Base-by-base conservation (phyloP, 148 eudicot genomes). In the Chenopodium quinoa region DNA sequence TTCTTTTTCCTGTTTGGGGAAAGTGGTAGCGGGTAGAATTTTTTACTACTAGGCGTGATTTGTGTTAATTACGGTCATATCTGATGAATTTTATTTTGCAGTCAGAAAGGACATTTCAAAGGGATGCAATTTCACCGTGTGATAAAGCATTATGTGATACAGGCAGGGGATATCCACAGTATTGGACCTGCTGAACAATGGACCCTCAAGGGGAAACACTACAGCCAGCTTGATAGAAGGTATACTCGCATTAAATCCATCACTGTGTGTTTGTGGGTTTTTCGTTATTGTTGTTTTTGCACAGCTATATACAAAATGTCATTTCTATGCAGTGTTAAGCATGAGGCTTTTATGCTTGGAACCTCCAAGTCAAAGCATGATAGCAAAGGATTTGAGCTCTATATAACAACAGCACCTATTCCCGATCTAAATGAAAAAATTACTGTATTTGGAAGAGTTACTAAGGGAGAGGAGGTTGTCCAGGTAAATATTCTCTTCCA, bases 261-360 rank as follows among this genome's bases (percentile, higher is more conserved):
- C 44, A 40, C 7, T 7, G 48, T 73, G 16, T n/a, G 13, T 56
- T 17, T 56, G 77, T 46, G 4, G 25, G 62, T 29, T 32, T 12
- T 22, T 40, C 23, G 29, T 12, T 70, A 5, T 22, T 29, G 12
- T 17, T 22, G 69, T 31, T 4, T 12, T 68, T 50, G 74, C 47
- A 81, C 77, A 70, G 75, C 25, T 37, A 17, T 70, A 63, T 73
- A 19, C 75, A 27, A 73, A 20, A 71, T 76, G 6, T 62, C 62
- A 47, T 74, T 60, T 13, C 23, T 66, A 23, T 79, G 78, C 92
- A 96, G 99, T 80, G 83, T 90, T 85, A 96, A 96, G 92, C 99
- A 90, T 78, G 98, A 93, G 86, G 95, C 99, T 1, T 96, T 96
- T 87, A 94, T 96, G 95, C 89, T 96, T 71, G 97, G 98, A 71